These are phyloP conservation scores for Solanum hybrid DNA, from an alignment of 305 asterid genomes.

Conservation along the genomic window DNA sequence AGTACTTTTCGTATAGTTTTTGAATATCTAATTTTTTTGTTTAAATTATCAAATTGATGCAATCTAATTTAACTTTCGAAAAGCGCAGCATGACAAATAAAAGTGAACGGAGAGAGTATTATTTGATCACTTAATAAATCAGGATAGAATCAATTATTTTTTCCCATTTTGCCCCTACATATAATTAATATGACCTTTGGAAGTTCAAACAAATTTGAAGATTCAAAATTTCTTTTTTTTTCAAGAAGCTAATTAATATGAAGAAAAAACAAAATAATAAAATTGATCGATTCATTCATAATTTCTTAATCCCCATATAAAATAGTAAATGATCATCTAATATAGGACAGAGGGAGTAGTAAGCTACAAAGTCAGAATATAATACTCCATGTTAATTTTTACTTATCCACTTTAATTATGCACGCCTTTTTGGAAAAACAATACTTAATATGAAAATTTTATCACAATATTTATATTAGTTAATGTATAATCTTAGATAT, in stretches of 20 bases:
- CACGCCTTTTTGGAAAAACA: neutral
- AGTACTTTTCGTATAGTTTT: too few relatives aligned
- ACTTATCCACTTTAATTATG: neutral
- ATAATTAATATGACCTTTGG: neutral
- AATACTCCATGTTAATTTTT: neutral
- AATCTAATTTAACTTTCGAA: too few relatives aligned
- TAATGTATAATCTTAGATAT: neutral
- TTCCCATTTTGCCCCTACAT: neutral
- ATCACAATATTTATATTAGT: too few relatives aligned
- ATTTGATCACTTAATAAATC: neutral
- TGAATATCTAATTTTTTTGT: too few relatives aligned
- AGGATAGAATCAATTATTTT: neutral
- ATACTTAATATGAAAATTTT: neutral
- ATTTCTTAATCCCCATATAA: too few relatives aligned
- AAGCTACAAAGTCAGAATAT: neutral
- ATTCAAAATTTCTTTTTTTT: neutral
- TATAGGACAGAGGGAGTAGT: neutral
- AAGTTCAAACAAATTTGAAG: neutral
- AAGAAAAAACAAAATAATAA: too few relatives aligned
- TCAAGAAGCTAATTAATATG: neutral
- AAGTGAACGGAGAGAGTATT: too few relatives aligned
- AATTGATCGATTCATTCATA: too few relatives aligned
- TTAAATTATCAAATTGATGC: too few relatives aligned
- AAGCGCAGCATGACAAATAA: too few relatives aligned
- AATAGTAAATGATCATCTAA: neutral